Percentiles rank a stretch among this genome's conserved stretches.
Evolutionary conservation across 805 yeast species (phyloP).

Genomic region (Myxozyma nipponensis): DNA sequence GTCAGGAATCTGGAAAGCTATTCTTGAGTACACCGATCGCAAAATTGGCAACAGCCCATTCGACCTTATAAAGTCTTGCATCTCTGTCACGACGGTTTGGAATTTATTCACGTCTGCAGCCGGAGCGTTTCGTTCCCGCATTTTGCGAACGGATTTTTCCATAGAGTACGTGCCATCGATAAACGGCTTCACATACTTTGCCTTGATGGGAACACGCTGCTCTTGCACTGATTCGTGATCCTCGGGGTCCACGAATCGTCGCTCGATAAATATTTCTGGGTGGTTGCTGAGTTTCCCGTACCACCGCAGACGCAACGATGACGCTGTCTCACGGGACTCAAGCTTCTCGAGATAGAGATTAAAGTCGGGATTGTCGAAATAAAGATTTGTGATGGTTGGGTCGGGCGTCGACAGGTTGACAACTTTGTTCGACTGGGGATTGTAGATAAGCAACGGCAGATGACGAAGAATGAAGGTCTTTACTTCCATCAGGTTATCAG

Average conservation of each 20-base stretch:
- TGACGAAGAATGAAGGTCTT: conserved; percentile 92
- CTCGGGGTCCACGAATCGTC: conserved; percentile 54
- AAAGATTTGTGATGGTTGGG: conserved; percentile 79
- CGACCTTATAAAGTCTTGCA: conserved; percentile 60
- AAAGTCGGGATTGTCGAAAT: conserved; percentile 79
- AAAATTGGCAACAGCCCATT: conserved; percentile 76
- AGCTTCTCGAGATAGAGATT: conserved; percentile 83
- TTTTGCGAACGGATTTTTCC: conserved; percentile 55
- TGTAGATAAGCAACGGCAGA: conserved; percentile 83
- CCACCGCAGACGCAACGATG: conserved; percentile 85
- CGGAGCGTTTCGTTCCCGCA: conserved; percentile 56
- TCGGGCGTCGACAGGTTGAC: conserved; percentile 43
- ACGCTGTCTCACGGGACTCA: conserved; percentile 44
- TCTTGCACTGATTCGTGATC: conserved; percentile 38
- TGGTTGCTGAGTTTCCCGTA: conserved; percentile 73
- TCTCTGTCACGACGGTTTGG: conserved; percentile 52
- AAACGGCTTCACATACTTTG: conserved; percentile 74
- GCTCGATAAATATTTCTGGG: conserved; percentile 77
- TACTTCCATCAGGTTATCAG: conserved; percentile 95
- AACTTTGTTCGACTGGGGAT: conserved; percentile 45
- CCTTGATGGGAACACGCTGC: conserved; percentile 66
- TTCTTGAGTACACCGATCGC: conserved; percentile 81
- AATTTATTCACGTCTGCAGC: conserved; percentile 48
- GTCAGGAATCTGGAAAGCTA: conserved; percentile 98
- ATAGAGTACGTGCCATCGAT: conserved; percentile 51